A percentile compares a stretch with the other conserved stretches of the same genome.
Conservation (phyloP, 352 stramenopile species). For the Aphanomyces euteiches region DNA sequence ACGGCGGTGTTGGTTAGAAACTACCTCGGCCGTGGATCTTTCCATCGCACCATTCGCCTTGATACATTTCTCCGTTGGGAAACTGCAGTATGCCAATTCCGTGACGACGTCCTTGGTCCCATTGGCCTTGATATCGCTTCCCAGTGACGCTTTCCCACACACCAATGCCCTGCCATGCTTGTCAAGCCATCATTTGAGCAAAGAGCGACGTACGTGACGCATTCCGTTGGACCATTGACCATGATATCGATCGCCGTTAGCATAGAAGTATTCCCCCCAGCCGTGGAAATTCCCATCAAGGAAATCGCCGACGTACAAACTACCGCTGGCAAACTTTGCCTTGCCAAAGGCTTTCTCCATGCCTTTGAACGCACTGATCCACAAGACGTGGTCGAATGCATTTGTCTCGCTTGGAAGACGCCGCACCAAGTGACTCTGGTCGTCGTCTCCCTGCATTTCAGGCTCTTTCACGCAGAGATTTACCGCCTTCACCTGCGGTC, state of each 20-base stretch:
- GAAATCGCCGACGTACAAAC: slow-evolving; percentile 78
- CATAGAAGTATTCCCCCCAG: slow-evolving; percentile 82
- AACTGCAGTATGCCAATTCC: slow-evolving; percentile 75
- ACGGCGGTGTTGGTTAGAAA: neutral
- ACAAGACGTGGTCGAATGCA: slow-evolving; percentile 35
- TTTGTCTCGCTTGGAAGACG: neutral
- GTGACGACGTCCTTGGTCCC: slow-evolving; percentile 68
- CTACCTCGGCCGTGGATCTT: slow-evolving; percentile 59
- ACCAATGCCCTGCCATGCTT: slow-evolving; percentile 38
- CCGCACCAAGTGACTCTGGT: too few relatives aligned
- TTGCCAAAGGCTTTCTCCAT: slow-evolving; percentile 57
- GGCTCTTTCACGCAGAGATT: too few relatives aligned
- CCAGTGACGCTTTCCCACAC: slow-evolving; percentile 58
- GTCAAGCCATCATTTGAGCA: neutral
- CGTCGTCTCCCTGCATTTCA: too few relatives aligned
- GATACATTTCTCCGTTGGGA: slow-evolving; percentile 77
- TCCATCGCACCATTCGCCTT: slow-evolving; percentile 76
- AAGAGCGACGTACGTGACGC: slow-evolving; percentile 39
- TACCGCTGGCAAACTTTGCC: slow-evolving; percentile 54
- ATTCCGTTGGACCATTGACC: slow-evolving; percentile 74
- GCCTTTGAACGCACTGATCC: slow-evolving; percentile 52
- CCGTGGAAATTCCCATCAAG: slow-evolving; percentile 56
- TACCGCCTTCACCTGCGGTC: too few relatives aligned
- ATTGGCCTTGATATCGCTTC: slow-evolving; percentile 69
- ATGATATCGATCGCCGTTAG: slow-evolving; percentile 73